Percentiles rank a stretch among this genome's conserved stretches.
Evolutionary conservation across 306 rosid species (phyloP).

Genomic region (Potentilla sterilis): DNA sequence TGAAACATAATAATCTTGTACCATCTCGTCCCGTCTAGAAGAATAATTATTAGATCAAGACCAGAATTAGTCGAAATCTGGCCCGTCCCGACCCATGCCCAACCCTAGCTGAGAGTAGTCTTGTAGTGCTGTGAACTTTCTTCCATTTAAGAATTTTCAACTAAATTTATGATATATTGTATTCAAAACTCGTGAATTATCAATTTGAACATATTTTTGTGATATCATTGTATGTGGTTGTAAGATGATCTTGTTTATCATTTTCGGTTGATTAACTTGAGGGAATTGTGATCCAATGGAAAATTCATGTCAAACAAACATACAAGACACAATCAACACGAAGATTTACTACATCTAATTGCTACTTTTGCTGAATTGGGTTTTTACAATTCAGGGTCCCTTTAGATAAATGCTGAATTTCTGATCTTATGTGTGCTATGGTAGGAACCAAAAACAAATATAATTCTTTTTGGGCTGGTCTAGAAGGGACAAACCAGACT

Average conservation of each 20-base stretch:
- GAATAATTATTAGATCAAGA: too few relatives aligned
- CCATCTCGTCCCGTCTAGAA: too few relatives aligned
- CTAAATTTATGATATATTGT: too few relatives aligned
- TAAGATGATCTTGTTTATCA: neutral
- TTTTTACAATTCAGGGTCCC: neutral
- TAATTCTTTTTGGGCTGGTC: conserved; percentile 4
- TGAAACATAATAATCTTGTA: too few relatives aligned
- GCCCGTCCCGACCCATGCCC: too few relatives aligned
- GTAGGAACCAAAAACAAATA: conserved; percentile 3
- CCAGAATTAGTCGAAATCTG: too few relatives aligned
- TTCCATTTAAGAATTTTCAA: too few relatives aligned
- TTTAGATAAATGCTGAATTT: neutral
- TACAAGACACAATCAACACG: neutral
- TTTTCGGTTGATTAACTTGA: neutral
- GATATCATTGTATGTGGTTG: too few relatives aligned
- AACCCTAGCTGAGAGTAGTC: too few relatives aligned
- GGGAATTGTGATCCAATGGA: neutral
- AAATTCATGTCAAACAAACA: neutral
- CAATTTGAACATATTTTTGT: too few relatives aligned
- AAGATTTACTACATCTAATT: neutral
- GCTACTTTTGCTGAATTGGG: neutral
- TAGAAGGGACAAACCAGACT: conserved; percentile 6
- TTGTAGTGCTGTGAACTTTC: too few relatives aligned
- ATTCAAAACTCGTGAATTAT: too few relatives aligned
- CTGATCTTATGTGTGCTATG: conserved; percentile 21